Evolutionary conservation across 2,329 filamentous ascomycete genomes (phyloP).

Genomic region (Colletotrichum caudatum): DNA sequence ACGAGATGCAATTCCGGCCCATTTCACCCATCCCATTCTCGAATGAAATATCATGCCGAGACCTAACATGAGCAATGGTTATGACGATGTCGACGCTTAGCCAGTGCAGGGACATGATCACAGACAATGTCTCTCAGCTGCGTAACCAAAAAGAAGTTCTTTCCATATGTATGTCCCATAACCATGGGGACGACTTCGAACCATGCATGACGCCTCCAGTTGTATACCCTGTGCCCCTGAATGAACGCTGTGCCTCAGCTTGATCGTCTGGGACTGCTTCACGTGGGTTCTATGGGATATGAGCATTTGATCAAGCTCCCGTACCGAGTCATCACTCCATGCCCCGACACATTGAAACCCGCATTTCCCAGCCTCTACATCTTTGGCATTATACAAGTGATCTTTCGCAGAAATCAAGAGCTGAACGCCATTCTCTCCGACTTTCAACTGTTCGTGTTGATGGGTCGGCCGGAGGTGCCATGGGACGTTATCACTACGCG

Average conservation of each 20-base stretch:
- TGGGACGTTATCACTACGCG: not conserved
- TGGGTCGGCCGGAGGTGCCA: not conserved
- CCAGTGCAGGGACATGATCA: not conserved
- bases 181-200: not conserved
- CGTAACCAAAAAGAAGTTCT: not conserved
- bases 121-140: not conserved
- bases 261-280: no score
- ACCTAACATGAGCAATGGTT: not conserved
- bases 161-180: not conserved
- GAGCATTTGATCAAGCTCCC: not conserved
- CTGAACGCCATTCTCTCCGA: not conserved
- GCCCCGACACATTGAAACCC: not conserved
- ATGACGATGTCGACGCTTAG: slow-evolving; percentile 1
- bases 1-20: not conserved
- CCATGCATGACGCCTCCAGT: not conserved
- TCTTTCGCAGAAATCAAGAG: not conserved
- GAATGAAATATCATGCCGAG: not conserved
- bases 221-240: not conserved
- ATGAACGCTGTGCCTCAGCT: not conserved
- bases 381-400: slow-evolving; percentile 3
- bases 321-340: not conserved
- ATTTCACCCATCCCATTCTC: slow-evolving; percentile 4
- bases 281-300: not conserved
- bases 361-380: not conserved
- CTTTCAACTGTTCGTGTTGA: not conserved